Evolutionary conservation across 1,139 yeast genomes (phyloP), one percentile per base, ranked within the genome.

Genomic region (Hyphopichia khmerensis): DNA sequence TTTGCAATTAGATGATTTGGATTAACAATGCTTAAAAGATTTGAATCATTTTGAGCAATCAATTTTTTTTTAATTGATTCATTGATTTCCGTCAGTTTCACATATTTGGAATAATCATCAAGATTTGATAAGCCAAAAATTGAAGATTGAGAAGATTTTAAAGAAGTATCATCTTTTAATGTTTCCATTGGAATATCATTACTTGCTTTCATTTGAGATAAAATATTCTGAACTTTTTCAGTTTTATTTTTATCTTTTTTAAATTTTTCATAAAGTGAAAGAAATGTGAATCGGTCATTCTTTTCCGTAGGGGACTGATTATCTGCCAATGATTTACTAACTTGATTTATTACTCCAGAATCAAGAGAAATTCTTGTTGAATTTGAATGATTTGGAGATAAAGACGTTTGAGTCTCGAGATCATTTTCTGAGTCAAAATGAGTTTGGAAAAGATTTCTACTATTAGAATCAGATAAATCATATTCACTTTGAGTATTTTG

Each of bases 71-170:
- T 38, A 43, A 17, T 42, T 46, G 14, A 46, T 44, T 72, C 72
- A 46, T 72, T 66, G 18, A 72, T 43, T 39, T 66, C 65, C 4
- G 73, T 63, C 55, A 67, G 66, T 43, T 63, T 64, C 9, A 69
- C 62, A 46, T 64, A 72, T 41, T 51, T 59, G 38, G 53, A 55
- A 51, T 64, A 72, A 48, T 72, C 78, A 44, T 69, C 71, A 33
- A 72, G 48, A 13, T 57, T 47, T 1, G 73, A 63, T n/a, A 72
- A 52, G 4, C 58, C 57, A 46, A 72, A 70, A 1, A 68, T 55
- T 0, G 75, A 69, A n/a, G 52, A 54, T 34, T 43, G 36, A 19
- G 43, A 42, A 3, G 62, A 48, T 9, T 46, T 37, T 40, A 64
- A 33, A 0, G 40, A 39, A 17, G 37, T 17, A 9, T 17, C 10